Percentiles rank a stretch among this genome's conserved stretches.
These are phyloP conservation scores for Phalaenopsis equestris DNA, from an alignment of 106 monocot genomes.

Conservation along the genomic window DNA sequence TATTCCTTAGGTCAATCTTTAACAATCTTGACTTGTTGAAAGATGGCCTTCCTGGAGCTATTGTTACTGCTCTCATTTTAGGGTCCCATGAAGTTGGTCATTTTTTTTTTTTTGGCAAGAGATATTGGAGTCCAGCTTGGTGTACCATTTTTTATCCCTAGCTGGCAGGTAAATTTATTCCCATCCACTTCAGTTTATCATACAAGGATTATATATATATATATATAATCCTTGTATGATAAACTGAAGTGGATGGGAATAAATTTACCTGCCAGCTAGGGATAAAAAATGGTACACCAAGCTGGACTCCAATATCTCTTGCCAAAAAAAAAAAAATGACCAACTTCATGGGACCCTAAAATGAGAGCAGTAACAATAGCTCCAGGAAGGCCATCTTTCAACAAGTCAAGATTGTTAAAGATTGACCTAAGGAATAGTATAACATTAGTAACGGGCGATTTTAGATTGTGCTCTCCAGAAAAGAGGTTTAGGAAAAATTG, in stretches of 20 bases:
- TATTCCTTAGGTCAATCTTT: constrained; percentile 59
- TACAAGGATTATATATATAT: neutral
- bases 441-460: neutral
- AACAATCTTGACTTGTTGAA: constrained; percentile 76
- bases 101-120: constrained; percentile 67
- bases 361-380: constrained; percentile 61
- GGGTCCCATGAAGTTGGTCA: constrained; percentile 76
- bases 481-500: neutral
- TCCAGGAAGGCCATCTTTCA: constrained; percentile 83
- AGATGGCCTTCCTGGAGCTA: constrained; percentile 78
- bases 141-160: constrained; percentile 88
- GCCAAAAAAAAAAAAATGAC: constrained; percentile 76
- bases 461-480: neutral
- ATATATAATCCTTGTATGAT: neutral
- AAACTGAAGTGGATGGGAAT: neutral
- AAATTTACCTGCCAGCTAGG: constrained; percentile 92
- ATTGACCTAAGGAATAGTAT: constrained; percentile 42
- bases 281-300: constrained; percentile 83
- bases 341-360: constrained; percentile 69
- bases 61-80: constrained; percentile 61
- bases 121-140: constrained; percentile 67
- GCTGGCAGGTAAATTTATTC: constrained; percentile 72
- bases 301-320: constrained; percentile 60
- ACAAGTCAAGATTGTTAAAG: constrained; percentile 75
- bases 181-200: neutral